Conservation (phyloP, 106 monocot genomes). For the Platanthera zijinensis region DNA sequence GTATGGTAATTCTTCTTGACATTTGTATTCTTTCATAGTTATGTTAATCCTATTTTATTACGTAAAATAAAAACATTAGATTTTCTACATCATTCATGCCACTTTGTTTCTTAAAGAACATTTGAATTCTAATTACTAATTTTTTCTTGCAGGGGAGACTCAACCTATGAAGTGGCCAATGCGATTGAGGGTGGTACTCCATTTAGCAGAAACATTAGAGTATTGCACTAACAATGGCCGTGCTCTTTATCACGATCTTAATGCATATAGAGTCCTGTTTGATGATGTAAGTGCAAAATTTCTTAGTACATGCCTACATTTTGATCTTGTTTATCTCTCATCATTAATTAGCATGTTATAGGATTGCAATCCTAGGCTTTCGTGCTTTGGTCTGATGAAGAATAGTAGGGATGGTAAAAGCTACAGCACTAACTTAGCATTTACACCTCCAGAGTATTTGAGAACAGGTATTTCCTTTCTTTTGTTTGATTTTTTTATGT, state of each 20-base stretch:
- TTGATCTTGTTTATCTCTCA: slow-evolving; percentile 2
- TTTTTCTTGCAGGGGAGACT: slow-evolving; percentile 24
- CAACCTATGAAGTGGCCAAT: slow-evolving; percentile 40
- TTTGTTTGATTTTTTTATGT: slow-evolving; percentile 25
- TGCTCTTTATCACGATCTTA: slow-evolving; percentile 40
- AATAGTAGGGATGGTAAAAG: slow-evolving; percentile 66
- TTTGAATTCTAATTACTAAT: not conserved
- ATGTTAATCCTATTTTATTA: not conserved
- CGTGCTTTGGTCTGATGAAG: slow-evolving; percentile 58
- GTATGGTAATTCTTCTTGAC: not conserved
- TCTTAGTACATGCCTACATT: not conserved
- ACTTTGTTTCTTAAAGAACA: not conserved
- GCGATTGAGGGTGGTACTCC: slow-evolving; percentile 34
- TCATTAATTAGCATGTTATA: slow-evolving; percentile 13
- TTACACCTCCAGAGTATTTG: slow-evolving; percentile 89
- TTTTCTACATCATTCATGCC: not conserved
- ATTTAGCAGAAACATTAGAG: slow-evolving; percentile 42
- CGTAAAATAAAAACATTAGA: not conserved
- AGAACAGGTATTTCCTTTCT: slow-evolving; percentile 58
- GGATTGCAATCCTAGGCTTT: slow-evolving; percentile 52
- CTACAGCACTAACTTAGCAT: slow-evolving; percentile 55
- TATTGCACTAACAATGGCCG: slow-evolving; percentile 36
- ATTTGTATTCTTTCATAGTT: not conserved
- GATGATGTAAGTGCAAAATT: slow-evolving; percentile 25
- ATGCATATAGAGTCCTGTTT: slow-evolving; percentile 43